Evolutionary conservation across 2,329 filamentous ascomycete species (phyloP).

Genomic region (Arthroderma uncinatum): DNA sequence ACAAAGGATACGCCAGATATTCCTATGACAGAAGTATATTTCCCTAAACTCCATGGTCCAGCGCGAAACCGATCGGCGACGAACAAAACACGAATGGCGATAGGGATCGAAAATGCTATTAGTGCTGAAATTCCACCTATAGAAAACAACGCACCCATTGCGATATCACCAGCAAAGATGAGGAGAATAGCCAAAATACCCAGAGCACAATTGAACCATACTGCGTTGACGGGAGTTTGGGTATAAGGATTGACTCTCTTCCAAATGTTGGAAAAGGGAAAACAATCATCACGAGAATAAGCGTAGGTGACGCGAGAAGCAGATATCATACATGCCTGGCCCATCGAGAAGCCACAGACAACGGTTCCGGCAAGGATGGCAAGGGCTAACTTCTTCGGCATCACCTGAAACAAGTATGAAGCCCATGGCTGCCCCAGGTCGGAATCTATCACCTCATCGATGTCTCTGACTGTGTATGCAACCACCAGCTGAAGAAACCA

Average conservation of each 20-base stretch:
- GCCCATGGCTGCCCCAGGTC: slow-evolving; percentile 60
- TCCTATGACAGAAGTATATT: slow-evolving; percentile 48
- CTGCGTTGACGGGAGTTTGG: slow-evolving; percentile 57
- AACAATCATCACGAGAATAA: slow-evolving; percentile 61
- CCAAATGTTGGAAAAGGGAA: slow-evolving; percentile 50
- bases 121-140: slow-evolving; percentile 60
- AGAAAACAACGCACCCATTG: slow-evolving; percentile 57
- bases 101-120: slow-evolving; percentile 39
- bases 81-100: slow-evolving; percentile 35
- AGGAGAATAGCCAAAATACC: slow-evolving; percentile 52
- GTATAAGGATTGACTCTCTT: slow-evolving; percentile 51
- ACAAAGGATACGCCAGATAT: slow-evolving; percentile 49
- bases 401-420: slow-evolving; percentile 55
- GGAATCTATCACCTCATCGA: slow-evolving; percentile 47
- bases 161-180: slow-evolving; percentile 52
- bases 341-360: slow-evolving; percentile 59
- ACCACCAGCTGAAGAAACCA: slow-evolving; percentile 66
- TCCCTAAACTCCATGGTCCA: slow-evolving; percentile 59
- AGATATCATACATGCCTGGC: slow-evolving; percentile 60
- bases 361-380: slow-evolving; percentile 56
- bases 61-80: slow-evolving; percentile 53
- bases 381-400: slow-evolving; percentile 50
- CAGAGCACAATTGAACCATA: slow-evolving; percentile 53
- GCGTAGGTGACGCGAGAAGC: slow-evolving; percentile 59
- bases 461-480: slow-evolving; percentile 59